A percentile compares a stretch with the other conserved stretches of the same genome.
These are phyloP conservation scores for Tripterygium wilfordii DNA, from an alignment of 177 flowering plant species.

Conservation along the genomic window DNA sequence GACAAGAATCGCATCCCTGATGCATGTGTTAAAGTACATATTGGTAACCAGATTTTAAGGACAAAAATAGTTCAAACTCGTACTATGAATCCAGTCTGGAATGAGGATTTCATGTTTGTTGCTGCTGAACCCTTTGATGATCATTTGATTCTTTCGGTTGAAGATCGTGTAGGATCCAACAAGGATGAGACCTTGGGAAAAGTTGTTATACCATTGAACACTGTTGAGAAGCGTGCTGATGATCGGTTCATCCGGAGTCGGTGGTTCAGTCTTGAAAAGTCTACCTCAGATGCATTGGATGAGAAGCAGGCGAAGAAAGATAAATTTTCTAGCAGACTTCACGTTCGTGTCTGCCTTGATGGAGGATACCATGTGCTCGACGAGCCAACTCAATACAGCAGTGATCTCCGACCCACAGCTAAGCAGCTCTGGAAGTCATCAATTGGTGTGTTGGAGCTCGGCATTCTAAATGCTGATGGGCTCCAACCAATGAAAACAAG, in stretches of 20 bases:
- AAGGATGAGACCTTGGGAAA: constrained; percentile 44
- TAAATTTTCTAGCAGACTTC: constrained; percentile 48
- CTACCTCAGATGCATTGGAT: constrained; percentile 26
- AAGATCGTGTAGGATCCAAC: constrained; percentile 39
- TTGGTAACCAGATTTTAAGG: constrained; percentile 35
- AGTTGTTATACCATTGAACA: constrained; percentile 28
- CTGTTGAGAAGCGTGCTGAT: constrained; percentile 50
- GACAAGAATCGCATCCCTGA: constrained; percentile 43
- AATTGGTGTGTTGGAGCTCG: constrained; percentile 53
- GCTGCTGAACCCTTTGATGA: constrained; percentile 78
- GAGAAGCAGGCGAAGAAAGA: constrained; percentile 29
- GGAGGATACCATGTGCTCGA: constrained; percentile 74
- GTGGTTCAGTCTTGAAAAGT: constrained; percentile 43
- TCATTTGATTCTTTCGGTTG: constrained; percentile 40
- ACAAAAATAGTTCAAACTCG: constrained; percentile 42
- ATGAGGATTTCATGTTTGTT: constrained; percentile 62
- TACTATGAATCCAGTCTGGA: constrained; percentile 39
- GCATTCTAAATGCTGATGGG: constrained; percentile 45
- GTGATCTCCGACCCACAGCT: constrained; percentile 57
- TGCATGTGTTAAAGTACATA: constrained; percentile 42
- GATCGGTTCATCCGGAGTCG: constrained; percentile 28
- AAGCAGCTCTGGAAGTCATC: constrained; percentile 62
- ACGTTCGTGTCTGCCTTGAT: constrained; percentile 47
- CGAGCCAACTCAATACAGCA: constrained; percentile 62
- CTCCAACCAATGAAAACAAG: constrained; percentile 57